Base-by-base conservation (phyloP, 2,329 filamentous ascomycete species). In the Pseudocercospora vitis region DNA sequence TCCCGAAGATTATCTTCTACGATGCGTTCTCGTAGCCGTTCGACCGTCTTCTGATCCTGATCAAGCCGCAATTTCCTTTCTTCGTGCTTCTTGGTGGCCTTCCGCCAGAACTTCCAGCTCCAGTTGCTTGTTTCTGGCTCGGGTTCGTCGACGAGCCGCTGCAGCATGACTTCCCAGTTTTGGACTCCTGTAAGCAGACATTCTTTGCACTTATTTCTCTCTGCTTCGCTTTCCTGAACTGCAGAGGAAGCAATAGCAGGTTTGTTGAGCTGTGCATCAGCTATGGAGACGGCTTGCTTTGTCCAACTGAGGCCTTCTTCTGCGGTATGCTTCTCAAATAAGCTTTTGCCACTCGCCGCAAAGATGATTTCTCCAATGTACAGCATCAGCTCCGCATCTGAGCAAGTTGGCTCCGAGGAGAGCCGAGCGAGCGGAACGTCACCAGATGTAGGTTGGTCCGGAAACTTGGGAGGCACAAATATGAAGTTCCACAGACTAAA, bases 311-410 rank as follows among this genome's bases (percentile, higher is more conserved):
- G 77, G 0, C 91, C 92, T 56, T 87, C 85, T 47, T 55, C 48
- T 2, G 39, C 11, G 12, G 53, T 42, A 77, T 75, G 14, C 26
- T 12, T 19, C 14, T 45, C 42, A 19, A 29, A n/a, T 4, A 31
- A 7, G 7, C 26, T 31, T 70, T 75, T 14, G 7, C 31, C 45
- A 26, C 44, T 68, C 60, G 7, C 57, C 0, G 89, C 82, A 70
- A 88, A 96, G 26, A 97, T 80, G 48, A 97, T 95, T 74, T 97
- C 92, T 54, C 92, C 92, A 58, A 97, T 92, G 71, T 96, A 94
- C 19, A 91, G 81, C 78, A 90, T 91, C 11, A 96, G 74, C 0
- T 84, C 89, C 2, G 91, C 90, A 71, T 96, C 91, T 61, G 94
- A 87, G 71, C 91, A 96, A 31, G 81, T 80, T 60, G 65, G 63